phyloP scores from a whole-genome alignment of 2,329 filamentous ascomycete species.

The Aspergillus unguis region DNA sequence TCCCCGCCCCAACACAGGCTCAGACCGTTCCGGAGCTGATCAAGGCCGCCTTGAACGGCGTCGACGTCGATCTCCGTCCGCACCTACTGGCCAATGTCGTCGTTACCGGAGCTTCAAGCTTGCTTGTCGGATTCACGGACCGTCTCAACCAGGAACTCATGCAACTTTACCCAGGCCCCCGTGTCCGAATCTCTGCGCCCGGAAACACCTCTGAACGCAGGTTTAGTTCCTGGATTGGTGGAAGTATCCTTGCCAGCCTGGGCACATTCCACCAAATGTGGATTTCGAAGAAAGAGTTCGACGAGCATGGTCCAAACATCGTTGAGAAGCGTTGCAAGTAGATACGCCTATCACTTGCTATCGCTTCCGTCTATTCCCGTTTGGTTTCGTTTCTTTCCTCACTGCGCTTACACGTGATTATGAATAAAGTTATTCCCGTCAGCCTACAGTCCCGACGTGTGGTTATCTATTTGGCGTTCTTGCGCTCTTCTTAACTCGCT shows the following conservation, averaged over 20 bases:
- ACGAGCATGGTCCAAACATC: constrained; percentile 85
- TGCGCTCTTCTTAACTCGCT: constrained; percentile 5
- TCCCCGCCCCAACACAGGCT: constrained; percentile 58
- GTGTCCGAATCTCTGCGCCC: constrained; percentile 84
- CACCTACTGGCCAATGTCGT: constrained; percentile 85
- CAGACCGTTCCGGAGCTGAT: constrained; percentile 85
- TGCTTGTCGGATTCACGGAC: constrained; percentile 90
- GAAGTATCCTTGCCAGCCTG: constrained; percentile 89
- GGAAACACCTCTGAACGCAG: constrained; percentile 83
- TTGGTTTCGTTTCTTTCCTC: background rate
- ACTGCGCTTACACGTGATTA: background rate
- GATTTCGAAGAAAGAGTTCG: constrained; percentile 96
- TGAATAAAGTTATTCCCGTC: background rate
- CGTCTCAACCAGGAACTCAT: constrained; percentile 81
- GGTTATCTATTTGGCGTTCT: constrained; percentile 5
- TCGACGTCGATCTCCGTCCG: constrained; percentile 85
- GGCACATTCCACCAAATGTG: constrained; percentile 99
- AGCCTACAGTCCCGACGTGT: background rate
- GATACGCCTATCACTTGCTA: constrained; percentile 15
- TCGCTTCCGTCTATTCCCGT: background rate
- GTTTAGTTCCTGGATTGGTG: constrained; percentile 93
- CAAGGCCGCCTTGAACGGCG: constrained; percentile 68
- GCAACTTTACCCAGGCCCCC: constrained; percentile 75
- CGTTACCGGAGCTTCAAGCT: constrained; percentile 80
- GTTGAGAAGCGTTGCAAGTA: constrained; percentile 96